Percentiles rank a stretch among this genome's conserved stretches.
Conservation (phyloP, 2,329 filamentous ascomycete species). For the Blumeria hordei region DNA sequence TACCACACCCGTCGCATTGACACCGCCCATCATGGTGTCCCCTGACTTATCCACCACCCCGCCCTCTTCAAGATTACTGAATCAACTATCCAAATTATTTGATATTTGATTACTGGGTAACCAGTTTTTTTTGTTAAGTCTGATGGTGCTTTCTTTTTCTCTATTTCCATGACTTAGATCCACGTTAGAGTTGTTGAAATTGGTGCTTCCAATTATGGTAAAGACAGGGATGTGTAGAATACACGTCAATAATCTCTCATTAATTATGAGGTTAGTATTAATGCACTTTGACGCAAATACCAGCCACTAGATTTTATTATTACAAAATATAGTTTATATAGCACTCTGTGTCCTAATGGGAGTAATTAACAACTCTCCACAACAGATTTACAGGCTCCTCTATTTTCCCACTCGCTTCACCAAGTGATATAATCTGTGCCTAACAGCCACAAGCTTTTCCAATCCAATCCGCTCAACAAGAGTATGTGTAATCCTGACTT, state of each 20-base stretch:
- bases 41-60: not conserved
- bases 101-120: not conserved
- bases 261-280: not conserved
- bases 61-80: not conserved
- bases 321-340: too few species aligned
- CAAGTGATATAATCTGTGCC: too few species aligned
- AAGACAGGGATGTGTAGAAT: not conserved
- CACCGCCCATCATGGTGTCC: not conserved
- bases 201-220: not conserved
- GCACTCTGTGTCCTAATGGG: too few species aligned
- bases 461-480: too few species aligned
- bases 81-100: not conserved
- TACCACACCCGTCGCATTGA: not conserved
- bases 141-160: not conserved
- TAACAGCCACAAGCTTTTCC: too few species aligned
- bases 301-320: too few species aligned
- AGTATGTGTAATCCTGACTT: too few species aligned
- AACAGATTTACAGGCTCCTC: too few species aligned
- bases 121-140: not conserved
- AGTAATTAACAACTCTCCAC: too few species aligned
- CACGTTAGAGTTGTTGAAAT: not conserved
- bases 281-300: too few species aligned
- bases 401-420: too few species aligned
- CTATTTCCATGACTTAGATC: not conserved
- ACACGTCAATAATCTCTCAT: not conserved